Evolutionary conservation across 306 rosid genomes (phyloP), one percentile per base, ranked within the genome.

Genomic region (Cicer arietinum): DNA sequence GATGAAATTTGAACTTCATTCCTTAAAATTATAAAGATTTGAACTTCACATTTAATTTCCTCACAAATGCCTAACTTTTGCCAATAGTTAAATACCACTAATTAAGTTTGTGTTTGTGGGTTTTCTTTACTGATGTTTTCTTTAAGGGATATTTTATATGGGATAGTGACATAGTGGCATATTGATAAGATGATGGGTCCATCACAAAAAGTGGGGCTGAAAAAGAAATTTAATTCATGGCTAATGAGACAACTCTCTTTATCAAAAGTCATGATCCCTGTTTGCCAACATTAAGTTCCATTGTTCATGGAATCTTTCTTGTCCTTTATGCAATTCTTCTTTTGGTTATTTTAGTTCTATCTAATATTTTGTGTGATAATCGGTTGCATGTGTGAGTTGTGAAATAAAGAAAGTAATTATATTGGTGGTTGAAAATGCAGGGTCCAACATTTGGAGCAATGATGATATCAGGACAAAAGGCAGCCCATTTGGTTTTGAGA

Each of bases 381-480:
- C 22, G 22, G 22, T 20, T 20, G 22, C 22, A 20, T 20, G 22
- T 20, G 22, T 20, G 22, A 20, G 22, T 20, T 20, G 22, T 20
- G 25, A 8, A 14, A 10, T 41, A 2, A 37, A 30, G 58, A n/a
- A 68, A 37, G 43, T 71, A 71, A 42, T 30, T 62, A 12, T 14
- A 71, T 35, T 56, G 43, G n/a, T 57, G 10, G 10, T 6, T 59
- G 70, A 4, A 41, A 82, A 61, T 85, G 80, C 83, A 92, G 95
- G 95, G 98, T 60, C 98, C 98, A 22, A 90, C 98, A 8, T 90
- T 93, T 56, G 98, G 98, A 48, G 98, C 97, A 5, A 93, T 90
- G 98, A 89, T 93, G 97, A 89, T 93, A 42, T 93, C 97, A 5
- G 98, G 96, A 67, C 92, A 87, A 74, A 93, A 90, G 73, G 98